phyloP scores from a whole-genome alignment of 2,329 filamentous ascomycete genomes.

The Thielaviopsis ethacetica region DNA sequence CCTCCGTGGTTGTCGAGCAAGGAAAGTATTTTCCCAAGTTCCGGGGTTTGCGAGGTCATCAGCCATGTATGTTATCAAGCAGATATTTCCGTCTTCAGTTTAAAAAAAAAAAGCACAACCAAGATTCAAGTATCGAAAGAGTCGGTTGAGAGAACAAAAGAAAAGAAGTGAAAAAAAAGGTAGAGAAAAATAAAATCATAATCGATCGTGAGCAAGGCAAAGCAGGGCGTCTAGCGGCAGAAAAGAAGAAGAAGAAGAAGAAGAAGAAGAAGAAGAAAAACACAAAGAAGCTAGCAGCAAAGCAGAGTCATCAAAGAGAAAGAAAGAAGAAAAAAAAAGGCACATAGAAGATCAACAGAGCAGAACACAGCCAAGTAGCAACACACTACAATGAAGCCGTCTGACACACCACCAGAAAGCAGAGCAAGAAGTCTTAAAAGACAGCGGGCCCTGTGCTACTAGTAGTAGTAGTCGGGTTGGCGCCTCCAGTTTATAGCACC shows the following conservation, averaged over 20 bases:
- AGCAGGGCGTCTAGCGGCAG: slow-evolving; percentile 6
- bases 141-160: background rate
- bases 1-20: background rate
- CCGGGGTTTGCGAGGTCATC: background rate
- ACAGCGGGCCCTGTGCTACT: background rate
- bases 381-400: background rate
- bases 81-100: background rate
- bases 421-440: background rate
- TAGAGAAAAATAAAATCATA: slow-evolving; percentile 2
- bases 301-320: background rate
- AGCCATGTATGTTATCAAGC: background rate
- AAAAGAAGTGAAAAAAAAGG: background rate
- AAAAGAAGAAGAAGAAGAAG: slow-evolving; percentile 2
- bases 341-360: background rate
- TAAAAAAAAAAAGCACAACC: background rate
- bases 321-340: background rate
- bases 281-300: background rate
- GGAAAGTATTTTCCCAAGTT: background rate
- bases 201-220: slow-evolving; percentile 10
- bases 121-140: background rate
- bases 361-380: background rate
- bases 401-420: background rate
- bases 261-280: background rate
- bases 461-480: too few species aligned
- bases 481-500: slow-evolving; percentile 45